Percentiles rank a stretch among this genome's conserved stretches.
Evolutionary conservation across 805 yeast species (phyloP).

Genomic region (Nakazawaea ambrosiae): DNA sequence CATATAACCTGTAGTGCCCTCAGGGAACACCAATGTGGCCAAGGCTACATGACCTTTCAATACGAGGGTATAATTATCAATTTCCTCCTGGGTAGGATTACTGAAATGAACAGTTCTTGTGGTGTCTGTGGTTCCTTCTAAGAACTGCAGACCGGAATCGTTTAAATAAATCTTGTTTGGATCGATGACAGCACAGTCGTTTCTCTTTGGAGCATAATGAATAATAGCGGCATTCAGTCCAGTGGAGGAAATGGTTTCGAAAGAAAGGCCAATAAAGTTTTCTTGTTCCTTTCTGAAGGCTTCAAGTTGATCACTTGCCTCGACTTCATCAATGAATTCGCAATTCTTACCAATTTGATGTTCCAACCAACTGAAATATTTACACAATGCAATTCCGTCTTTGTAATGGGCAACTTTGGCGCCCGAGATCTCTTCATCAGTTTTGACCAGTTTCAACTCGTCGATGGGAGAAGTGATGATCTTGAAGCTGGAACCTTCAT

Average conservation of each 20-base stretch:
- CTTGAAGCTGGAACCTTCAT: conserved; percentile 27
- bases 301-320: conserved; percentile 54
- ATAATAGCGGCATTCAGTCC: conserved; percentile 76
- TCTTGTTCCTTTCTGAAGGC: conserved; percentile 46
- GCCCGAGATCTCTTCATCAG: conserved; percentile 40
- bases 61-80: conserved; percentile 46
- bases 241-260: conserved; percentile 67
- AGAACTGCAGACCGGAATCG: conserved; percentile 56
- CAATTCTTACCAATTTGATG: conserved; percentile 32
- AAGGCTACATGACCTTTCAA: conserved; percentile 51
- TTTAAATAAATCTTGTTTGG: conserved; percentile 46
- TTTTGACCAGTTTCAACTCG: conserved; percentile 46
- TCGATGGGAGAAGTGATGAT: conserved; percentile 51
- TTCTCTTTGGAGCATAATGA: conserved; percentile 57
- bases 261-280: conserved; percentile 56
- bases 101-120: conserved; percentile 55
- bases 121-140: conserved; percentile 60
- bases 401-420: conserved; percentile 47
- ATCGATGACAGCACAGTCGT: conserved; percentile 38
- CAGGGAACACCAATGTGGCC: conserved; percentile 44
- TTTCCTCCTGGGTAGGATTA: conserved; percentile 38
- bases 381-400: conserved; percentile 50
- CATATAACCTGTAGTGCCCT: conserved; percentile 44
- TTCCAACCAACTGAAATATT: conserved; percentile 55
- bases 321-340: conserved; percentile 53